Evolutionary conservation across 768 basidiomycete species (phyloP).

Genomic region (Lactarius psammicola): DNA sequence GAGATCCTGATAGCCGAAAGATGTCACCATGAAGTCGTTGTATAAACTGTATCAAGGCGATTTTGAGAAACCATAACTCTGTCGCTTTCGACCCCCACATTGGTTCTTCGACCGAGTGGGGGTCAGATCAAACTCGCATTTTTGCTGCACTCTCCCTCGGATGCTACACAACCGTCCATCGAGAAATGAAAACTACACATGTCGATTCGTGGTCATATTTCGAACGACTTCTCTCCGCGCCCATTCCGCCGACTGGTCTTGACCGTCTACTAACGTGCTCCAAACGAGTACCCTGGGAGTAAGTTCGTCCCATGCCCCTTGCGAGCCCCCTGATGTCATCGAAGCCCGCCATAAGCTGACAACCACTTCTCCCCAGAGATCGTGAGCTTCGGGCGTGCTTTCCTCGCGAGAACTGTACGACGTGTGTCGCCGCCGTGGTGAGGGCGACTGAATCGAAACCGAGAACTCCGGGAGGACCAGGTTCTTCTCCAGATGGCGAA

Average conservation of each 20-base stretch:
- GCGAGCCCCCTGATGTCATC: constrained; percentile 41
- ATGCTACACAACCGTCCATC: neutral
- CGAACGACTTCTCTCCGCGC: constrained; percentile 42
- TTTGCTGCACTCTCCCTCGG: neutral
- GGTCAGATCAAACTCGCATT: neutral
- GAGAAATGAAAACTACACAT: neutral
- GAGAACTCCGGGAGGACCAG: neutral
- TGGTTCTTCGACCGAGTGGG: neutral
- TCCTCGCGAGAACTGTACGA: constrained; percentile 36
- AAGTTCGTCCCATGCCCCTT: constrained; percentile 49
- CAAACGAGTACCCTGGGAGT: constrained; percentile 56
- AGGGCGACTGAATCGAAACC: neutral
- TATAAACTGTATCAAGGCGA: neutral
- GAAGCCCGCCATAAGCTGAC: constrained; percentile 56
- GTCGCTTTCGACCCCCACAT: neutral
- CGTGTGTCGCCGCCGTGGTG: constrained; percentile 18
- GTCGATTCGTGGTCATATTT: constrained; percentile 23
- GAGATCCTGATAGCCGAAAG: neutral
- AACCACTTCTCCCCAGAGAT: constrained; percentile 51
- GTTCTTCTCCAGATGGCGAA: constrained; percentile 19
- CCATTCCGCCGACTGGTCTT: constrained; percentile 51
- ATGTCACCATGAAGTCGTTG: neutral
- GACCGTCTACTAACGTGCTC: constrained; percentile 44
- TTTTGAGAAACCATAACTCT: neutral
- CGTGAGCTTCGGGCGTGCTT: constrained; percentile 33